Base-by-base conservation (phyloP, 2,329 filamentous ascomycete species). In the Fusarium sp. region DNA sequence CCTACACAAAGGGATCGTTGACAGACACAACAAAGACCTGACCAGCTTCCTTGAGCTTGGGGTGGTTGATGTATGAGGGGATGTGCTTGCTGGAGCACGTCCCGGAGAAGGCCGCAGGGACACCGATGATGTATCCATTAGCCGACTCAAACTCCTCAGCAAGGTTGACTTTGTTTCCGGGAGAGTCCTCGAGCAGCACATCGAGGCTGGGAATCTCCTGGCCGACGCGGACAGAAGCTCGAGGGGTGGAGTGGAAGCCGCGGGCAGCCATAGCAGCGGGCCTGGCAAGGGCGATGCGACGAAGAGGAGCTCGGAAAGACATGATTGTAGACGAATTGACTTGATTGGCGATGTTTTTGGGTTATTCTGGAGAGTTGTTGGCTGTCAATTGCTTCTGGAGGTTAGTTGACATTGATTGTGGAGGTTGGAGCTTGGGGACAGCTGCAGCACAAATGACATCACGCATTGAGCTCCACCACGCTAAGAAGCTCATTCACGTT, bases 1-100 rank as follows among this genome's bases (percentile, higher is more conserved):
- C 92, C 81, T 84, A 96, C 92, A 97, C 94, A 78, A 97, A 97
- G 20, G 94, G 88, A 78, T 98, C 95, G 78, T 98, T 98, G 77
- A 97, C 94, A 17, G 92, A 90, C 57, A 98, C 89, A 40, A 98
- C 93, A 75, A 96, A 97, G 45, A 97, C 92, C 75, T 91, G 85
- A 48, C 94, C 94, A 30, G 92, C 93, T 63, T 90, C 84, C 82
- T 92, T 92, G 72, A 96, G 85, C 78, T 90, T 89, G 56, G 90
- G 86, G 77, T 93, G 91, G 76, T 89, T 89, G 79, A 97, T 91
- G 82, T 94, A 98, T 56, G 92, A 92, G 1, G 95, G 95, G 45
- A 98, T 85, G 77, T 98, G 95, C 66, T 78, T 82, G 75, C 82
- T 80, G 45, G 86, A 88, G 82, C 85, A 87, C 28, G 82, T 83